Percentiles rank a stretch among this genome's conserved stretches.
These are phyloP conservation scores for Cucurbitaria berberidis DNA, from an alignment of 2,329 filamentous ascomycete species.

Conservation along the genomic window DNA sequence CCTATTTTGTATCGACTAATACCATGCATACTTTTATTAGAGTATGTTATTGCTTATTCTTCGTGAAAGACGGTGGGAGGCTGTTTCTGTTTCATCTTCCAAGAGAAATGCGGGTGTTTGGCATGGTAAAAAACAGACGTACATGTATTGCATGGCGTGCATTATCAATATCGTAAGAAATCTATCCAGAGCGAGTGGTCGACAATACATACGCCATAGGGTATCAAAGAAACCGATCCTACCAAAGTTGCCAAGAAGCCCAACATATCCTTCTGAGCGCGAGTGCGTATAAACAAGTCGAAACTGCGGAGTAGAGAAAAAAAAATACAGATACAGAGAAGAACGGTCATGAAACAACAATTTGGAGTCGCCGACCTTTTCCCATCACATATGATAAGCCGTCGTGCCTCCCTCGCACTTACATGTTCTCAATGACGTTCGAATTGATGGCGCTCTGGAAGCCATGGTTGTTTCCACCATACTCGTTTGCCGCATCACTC, in stretches of 20 bases:
- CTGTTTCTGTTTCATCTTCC: no score
- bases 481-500: slow-evolving; percentile 38
- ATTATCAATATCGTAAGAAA: slow-evolving; percentile 1
- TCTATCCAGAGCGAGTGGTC: slow-evolving; percentile 2
- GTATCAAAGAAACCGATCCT: slow-evolving; percentile 1
- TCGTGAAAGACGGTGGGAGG: no score
- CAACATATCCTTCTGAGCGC: neutral
- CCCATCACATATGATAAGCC: neutral
- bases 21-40: no score
- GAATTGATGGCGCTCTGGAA: slow-evolving; percentile 85
- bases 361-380: neutral
- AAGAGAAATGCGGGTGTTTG: no score
- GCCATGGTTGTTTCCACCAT: slow-evolving; percentile 54
- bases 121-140: no score
- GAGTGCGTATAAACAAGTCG: no score
- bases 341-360: no score
- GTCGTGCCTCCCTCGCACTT: slow-evolving; percentile 4
- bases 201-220: slow-evolving; percentile 4
- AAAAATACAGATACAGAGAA: no score
- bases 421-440: slow-evolving; percentile 85
- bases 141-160: neutral
- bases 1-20: no score
- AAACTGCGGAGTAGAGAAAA: no score
- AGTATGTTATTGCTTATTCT: no score
- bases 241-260: neutral